Evolutionary conservation across 345 rosid genomes (phyloP).

Genomic region (Citrus australasica): DNA sequence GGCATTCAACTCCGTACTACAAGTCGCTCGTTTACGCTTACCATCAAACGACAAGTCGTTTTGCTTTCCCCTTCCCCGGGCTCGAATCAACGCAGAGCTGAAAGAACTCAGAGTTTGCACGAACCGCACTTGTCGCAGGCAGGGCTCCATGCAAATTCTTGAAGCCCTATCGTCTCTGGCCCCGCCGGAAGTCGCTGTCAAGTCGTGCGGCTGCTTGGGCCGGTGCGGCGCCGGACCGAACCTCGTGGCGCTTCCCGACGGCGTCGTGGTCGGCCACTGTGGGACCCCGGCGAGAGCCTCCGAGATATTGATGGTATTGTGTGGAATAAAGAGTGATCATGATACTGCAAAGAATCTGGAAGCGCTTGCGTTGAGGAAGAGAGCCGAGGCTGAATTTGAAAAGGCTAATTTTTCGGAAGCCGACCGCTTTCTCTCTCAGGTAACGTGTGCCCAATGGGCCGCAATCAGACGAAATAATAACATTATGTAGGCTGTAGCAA

Average conservation of each 20-base stretch:
- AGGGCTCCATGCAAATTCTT: conserved; percentile 71
- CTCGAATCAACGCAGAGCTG: conserved; percentile 24
- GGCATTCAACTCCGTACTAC: not conserved
- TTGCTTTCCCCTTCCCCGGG: not conserved
- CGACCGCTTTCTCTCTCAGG: conserved; percentile 61
- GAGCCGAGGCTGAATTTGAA: conserved; percentile 51
- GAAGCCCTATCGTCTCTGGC: conserved; percentile 57
- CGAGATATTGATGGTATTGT: conserved; percentile 34
- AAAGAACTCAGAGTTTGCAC: conserved; percentile 75
- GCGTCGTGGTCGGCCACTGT: conserved; percentile 57
- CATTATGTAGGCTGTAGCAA: too few species aligned
- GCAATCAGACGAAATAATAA: too few species aligned
- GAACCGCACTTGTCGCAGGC: conserved; percentile 73
- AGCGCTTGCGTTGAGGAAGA: conserved; percentile 63
- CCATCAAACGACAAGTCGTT: not conserved
- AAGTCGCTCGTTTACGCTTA: not conserved
- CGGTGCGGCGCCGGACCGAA: conserved; percentile 92
- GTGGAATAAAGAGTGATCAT: conserved; percentile 21
- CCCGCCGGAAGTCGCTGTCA: conserved; percentile 59
- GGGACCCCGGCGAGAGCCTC: conserved; percentile 71
- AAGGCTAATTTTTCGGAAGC: conserved; percentile 49
- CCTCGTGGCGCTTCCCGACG: conserved; percentile 65
- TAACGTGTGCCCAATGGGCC: not conserved
- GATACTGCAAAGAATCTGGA: conserved; percentile 38
- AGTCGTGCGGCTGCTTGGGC: conserved; percentile 70